These are phyloP conservation scores for Lodderomyces beijingensis DNA, from an alignment of 1,139 yeast genomes.

Conservation along the genomic window DNA sequence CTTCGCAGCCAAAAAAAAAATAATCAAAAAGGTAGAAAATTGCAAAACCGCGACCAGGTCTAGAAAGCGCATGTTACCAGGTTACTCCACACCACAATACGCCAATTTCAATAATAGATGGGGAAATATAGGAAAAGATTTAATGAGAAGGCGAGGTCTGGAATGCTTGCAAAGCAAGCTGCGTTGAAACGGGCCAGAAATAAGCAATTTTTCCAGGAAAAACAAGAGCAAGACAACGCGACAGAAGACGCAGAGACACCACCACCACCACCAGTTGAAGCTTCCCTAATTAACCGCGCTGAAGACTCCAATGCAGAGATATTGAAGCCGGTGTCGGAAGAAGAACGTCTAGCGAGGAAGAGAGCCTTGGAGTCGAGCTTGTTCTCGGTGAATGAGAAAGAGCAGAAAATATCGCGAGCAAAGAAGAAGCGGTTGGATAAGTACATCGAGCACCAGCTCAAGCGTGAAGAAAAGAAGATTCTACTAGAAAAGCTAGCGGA, in stretches of 20 bases:
- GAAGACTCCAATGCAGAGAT: conserved; percentile 61
- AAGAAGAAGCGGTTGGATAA: conserved; percentile 77
- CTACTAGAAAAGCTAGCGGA: conserved; percentile 68
- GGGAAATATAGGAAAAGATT: conserved; percentile 78
- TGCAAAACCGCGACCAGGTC: neutral
- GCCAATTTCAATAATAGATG: no score
- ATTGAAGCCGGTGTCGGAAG: conserved; percentile 45
- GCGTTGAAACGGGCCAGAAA: conserved; percentile 65
- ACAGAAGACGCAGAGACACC: conserved; percentile 1
- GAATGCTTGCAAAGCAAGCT: conserved; percentile 78
- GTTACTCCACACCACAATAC: no score
- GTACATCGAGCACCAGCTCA: conserved; percentile 81
- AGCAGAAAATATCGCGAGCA: conserved; percentile 63
- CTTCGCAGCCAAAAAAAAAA: conserved; percentile 1
- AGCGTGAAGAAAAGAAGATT: conserved; percentile 81
- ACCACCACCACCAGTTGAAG: conserved; percentile 5
- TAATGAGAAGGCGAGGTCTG: conserved; percentile 82
- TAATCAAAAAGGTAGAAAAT: neutral
- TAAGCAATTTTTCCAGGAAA: conserved; percentile 52
- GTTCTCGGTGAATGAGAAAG: conserved; percentile 50
- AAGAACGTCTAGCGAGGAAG: conserved; percentile 62
- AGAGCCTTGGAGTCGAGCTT: conserved; percentile 59
- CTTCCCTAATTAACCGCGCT: conserved; percentile 2
- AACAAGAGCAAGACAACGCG: conserved; percentile 13
- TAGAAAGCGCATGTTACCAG: no score